These are phyloP conservation scores for Pogostemon cablin DNA, from an alignment of 257 asterid species.

Conservation along the genomic window DNA sequence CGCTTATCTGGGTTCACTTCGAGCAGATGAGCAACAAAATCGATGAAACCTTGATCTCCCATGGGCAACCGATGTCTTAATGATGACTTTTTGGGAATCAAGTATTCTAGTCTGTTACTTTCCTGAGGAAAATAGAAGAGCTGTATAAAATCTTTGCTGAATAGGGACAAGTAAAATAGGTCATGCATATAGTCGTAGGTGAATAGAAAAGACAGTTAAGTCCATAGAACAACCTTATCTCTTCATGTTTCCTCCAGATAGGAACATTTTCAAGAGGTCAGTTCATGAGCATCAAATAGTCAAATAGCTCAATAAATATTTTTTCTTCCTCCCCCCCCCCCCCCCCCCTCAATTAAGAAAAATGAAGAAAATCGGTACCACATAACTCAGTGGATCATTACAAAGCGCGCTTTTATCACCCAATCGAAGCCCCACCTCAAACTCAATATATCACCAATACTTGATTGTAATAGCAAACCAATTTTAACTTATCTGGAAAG, in stretches of 20 bases:
- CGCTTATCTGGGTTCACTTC: slow-evolving; percentile 84
- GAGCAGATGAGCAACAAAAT: slow-evolving; percentile 81
- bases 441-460: not conserved
- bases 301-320: not conserved
- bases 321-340: not conserved
- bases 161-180: not conserved
- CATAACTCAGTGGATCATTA: too few relatives aligned
- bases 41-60: slow-evolving; percentile 98
- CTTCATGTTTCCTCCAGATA: not conserved
- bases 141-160: not conserved
- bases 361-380: not conserved
- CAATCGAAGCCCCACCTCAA: not conserved
- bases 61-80: slow-evolving; percentile 92
- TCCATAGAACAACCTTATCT: not conserved
- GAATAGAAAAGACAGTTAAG: not conserved
- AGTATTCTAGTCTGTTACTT: slow-evolving; percentile 75
- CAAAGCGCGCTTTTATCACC: too few relatives aligned
- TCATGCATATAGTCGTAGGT: slow-evolving; percentile 14
- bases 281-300: not conserved
- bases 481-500: too few relatives aligned
- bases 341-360: not conserved
- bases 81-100: slow-evolving; percentile 94
- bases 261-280: not conserved
- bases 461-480: not conserved
- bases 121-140: slow-evolving; percentile 58